These are phyloP conservation scores for Triticum urartu DNA, from an alignment of 176 grass and related monocot species.

Conservation along the genomic window DNA sequence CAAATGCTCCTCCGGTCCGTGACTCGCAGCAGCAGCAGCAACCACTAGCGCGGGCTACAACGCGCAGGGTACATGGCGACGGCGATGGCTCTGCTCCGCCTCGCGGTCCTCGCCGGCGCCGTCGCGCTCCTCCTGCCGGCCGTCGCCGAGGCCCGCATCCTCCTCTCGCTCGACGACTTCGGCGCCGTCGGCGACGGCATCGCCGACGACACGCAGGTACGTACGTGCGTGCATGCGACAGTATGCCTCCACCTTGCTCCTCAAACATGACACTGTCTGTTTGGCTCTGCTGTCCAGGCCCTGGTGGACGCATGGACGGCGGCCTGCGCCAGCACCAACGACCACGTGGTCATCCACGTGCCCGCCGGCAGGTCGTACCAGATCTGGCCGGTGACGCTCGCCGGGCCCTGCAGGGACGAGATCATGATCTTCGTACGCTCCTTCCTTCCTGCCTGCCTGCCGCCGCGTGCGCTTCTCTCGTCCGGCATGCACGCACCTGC, in stretches of 20 bases:
- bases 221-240: no score
- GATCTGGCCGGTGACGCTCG: conserved; percentile 51
- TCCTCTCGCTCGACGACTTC: conserved; percentile 51
- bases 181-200: conserved; percentile 56
- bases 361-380: conserved; percentile 54
- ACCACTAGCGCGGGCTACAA: not conserved
- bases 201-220: conserved; percentile 57
- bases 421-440: conserved; percentile 47
- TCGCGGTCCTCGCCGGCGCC: not conserved
- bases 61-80: not conserved
- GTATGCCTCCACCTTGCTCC: no score
- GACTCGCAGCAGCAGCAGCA: not conserved
- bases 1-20: not conserved
- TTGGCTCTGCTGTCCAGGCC: conserved; percentile 32
- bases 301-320: conserved; percentile 52
- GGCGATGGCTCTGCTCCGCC: not conserved
- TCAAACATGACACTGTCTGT: not conserved
- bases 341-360: conserved; percentile 34
- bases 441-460: not conserved
- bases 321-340: conserved; percentile 33
- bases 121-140: not conserved
- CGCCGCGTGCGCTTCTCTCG: not conserved
- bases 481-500: not conserved
- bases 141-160: conserved; percentile 14
- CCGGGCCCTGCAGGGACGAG: conserved; percentile 50